phyloP scores from a whole-genome alignment of 768 basidiomycete genomes.

The Lentinula sp. region DNA sequence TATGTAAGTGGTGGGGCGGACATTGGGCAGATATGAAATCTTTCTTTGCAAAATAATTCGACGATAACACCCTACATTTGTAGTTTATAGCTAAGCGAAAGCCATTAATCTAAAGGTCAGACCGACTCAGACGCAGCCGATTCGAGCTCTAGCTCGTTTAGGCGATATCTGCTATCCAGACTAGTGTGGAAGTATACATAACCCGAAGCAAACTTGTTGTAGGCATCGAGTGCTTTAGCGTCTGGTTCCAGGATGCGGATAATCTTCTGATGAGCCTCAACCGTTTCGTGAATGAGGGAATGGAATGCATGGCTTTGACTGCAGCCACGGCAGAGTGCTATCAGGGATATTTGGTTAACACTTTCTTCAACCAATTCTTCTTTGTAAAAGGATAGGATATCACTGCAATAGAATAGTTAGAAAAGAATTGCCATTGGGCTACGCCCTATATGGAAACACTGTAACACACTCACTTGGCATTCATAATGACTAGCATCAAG shows the following conservation, averaged over 20 bases:
- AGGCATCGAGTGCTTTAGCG: slow-evolving; percentile 11
- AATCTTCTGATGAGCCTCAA: slow-evolving; percentile 15
- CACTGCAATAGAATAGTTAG: slow-evolving; percentile 16
- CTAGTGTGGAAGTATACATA: slow-evolving; percentile 14
- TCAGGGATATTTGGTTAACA: slow-evolving; percentile 18
- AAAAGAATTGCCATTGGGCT: too few species aligned
- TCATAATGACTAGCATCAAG: slow-evolving; percentile 23
- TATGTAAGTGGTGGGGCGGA: too few species aligned
- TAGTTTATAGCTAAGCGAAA: too few species aligned
- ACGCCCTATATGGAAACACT: background rate
- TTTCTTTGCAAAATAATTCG: too few species aligned
- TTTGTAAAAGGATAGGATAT: slow-evolving; percentile 34
- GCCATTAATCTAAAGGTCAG: too few species aligned
- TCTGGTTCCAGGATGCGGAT: slow-evolving; percentile 17
- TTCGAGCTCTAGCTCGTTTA: background rate
- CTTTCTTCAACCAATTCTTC: slow-evolving; percentile 30
- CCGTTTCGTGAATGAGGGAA: slow-evolving; percentile 19
- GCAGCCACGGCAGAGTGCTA: slow-evolving; percentile 16
- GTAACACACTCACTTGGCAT: slow-evolving; percentile 30
- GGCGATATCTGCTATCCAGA: background rate
- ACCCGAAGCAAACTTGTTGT: slow-evolving; percentile 12
- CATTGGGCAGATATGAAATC: too few species aligned
- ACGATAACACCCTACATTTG: too few species aligned
- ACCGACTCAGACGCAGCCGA: too few species aligned
- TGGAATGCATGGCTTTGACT: slow-evolving; percentile 22